Percentiles rank a stretch among this genome's conserved stretches.
These are phyloP conservation scores for Crithidia bombi DNA, from an alignment of 208 protist genomes.

Conservation along the genomic window DNA sequence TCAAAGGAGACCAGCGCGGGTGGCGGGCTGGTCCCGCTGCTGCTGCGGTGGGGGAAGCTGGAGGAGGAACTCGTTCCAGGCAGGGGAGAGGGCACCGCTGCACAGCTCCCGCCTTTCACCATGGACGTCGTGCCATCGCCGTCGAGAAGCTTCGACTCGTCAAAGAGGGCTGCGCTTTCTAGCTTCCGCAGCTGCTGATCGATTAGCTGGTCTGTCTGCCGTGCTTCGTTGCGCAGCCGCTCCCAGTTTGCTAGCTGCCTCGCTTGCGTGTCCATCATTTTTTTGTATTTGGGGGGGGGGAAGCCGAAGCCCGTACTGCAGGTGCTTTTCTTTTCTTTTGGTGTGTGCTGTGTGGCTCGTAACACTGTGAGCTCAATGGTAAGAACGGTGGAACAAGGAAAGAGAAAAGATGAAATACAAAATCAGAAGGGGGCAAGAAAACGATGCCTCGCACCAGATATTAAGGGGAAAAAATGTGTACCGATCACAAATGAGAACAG, in stretches of 20 bases:
- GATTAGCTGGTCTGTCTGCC: constrained; percentile 58
- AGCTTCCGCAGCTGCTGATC: constrained; percentile 63
- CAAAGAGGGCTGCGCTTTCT: constrained; percentile 46
- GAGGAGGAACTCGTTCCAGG: background rate
- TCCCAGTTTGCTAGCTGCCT: constrained; percentile 52
- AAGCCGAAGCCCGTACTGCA: background rate
- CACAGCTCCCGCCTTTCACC: background rate
- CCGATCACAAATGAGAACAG: too few species aligned
- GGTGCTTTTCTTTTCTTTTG: too few species aligned
- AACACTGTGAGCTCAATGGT: too few species aligned
- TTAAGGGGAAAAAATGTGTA: too few species aligned
- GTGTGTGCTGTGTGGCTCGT: too few species aligned
- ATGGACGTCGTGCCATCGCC: constrained; percentile 2
- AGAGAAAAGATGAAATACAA: background rate
- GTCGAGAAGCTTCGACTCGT: constrained; percentile 27
- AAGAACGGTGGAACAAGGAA: too few species aligned
- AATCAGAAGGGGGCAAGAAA: too few species aligned
- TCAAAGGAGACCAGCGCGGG: constrained; percentile 5
- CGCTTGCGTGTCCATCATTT: constrained; percentile 18
- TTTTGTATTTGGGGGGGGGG: background rate
- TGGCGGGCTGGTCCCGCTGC: constrained; percentile 8
- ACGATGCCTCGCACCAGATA: too few species aligned
- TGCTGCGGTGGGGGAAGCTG: constrained; percentile 4
- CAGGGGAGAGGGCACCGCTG: constrained; percentile 3
- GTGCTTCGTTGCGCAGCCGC: constrained; percentile 66